phyloP scores from a whole-genome alignment of 1,284 basidiomycete genomes.

The Boletus semigastroideus region DNA sequence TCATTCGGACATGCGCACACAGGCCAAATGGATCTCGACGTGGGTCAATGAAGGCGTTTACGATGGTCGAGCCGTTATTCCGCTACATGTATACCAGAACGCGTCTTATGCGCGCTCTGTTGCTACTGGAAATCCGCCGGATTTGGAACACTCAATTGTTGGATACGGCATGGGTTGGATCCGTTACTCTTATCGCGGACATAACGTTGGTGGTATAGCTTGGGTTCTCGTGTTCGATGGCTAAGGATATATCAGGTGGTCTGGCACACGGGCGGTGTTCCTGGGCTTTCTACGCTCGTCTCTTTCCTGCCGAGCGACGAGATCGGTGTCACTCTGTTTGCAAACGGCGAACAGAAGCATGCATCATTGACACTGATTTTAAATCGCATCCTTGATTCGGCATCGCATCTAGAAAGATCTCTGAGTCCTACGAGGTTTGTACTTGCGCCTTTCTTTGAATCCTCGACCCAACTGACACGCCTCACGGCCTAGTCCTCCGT shows the following conservation, averaged over 20 bases:
- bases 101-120: constrained; percentile 30
- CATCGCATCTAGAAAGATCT: constrained; percentile 6
- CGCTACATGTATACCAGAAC: constrained; percentile 24
- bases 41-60: constrained; percentile 32
- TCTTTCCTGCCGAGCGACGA: constrained; percentile 31
- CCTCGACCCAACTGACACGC: too few species aligned
- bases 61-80: constrained; percentile 29
- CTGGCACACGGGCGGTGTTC: constrained; percentile 29
- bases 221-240: neutral
- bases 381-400: constrained; percentile 20
- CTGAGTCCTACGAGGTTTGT: constrained; percentile 2
- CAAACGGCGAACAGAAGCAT: constrained; percentile 16
- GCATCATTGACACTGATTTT: neutral
- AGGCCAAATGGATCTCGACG: constrained; percentile 37
- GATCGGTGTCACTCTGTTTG: constrained; percentile 32
- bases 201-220: constrained; percentile 29
- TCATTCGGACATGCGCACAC: too few species aligned
- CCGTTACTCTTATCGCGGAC: constrained; percentile 32
- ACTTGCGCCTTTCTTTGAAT: too few species aligned
- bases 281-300: constrained; percentile 29
- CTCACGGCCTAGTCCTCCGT: constrained; percentile 1
- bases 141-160: constrained; percentile 13
- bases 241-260: constrained; percentile 20
- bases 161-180: constrained; percentile 40
- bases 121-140: constrained; percentile 2